Base-by-base conservation (phyloP, 2,329 filamentous ascomycete species). In the Fusarium sp. region DNA sequence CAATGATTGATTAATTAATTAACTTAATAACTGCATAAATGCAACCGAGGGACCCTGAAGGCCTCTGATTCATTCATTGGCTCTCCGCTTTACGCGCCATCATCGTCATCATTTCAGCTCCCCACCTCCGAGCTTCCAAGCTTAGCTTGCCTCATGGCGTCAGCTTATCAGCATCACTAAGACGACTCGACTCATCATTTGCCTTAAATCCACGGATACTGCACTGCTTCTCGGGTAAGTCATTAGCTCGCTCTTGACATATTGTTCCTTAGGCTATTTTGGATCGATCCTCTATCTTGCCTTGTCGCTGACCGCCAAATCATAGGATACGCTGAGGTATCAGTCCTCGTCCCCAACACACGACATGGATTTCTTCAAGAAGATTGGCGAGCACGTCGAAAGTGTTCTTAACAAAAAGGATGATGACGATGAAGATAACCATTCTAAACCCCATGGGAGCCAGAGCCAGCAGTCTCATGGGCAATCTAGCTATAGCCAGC, bases 381-480 rank as follows among this genome's bases (percentile, higher is more conserved):
- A 74, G 43, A 61, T 74, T 32, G 63, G 69, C 50, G 64, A 68
- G 56, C 64, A 67, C 46, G 68, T 74, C 14, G 67, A 68, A 10
- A 55, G 56, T 39, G 49, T 48, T 49, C 40, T 75, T 37, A 68
- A 82, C 44, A 77, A 80, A 40, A 78, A 77, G 43, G 75, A 78
- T 19, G 75, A 77, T 15, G 68, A 82, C 30, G 77, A 79, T 37
- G 78, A 77, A 39, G 81, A 83, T 57, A 62, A 76, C 43, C 83
- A 83, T 56, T 83, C 83, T 26, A 60, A 64, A 17, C 59, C 61
- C 37, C 45, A 64, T 22, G 35, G 26, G 2, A 51, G 51, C 15
- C 60, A 63, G 32, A 35, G 44, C 6, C 55, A 62, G 15, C 48
- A 62, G 20, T 33, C 56, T 11, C 26, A 62, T 26, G 58, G 58